Percentiles rank a stretch among this genome's conserved stretches.
Evolutionary conservation across 257 asterid species (phyloP).

Genomic region (Petunia axillaris): DNA sequence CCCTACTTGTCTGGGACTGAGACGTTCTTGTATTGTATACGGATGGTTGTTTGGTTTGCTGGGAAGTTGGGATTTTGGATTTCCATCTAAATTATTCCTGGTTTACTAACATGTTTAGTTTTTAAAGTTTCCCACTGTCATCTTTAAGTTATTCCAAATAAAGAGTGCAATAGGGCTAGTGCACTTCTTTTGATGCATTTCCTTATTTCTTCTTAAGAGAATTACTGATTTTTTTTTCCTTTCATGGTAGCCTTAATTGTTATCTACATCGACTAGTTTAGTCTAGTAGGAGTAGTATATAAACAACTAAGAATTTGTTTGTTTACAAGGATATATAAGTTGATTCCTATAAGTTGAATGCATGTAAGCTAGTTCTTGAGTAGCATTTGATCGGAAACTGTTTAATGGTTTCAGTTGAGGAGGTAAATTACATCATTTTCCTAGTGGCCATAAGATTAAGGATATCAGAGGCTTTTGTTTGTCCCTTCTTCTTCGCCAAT

Average conservation of each 20-base stretch:
- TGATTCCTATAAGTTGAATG: neutral
- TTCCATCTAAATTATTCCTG: neutral
- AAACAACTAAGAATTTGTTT: neutral
- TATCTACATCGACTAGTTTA: neutral
- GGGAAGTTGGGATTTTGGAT: neutral
- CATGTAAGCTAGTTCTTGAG: neutral
- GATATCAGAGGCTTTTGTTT: neutral
- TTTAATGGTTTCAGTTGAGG: neutral
- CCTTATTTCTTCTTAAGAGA: neutral
- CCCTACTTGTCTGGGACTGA: too few relatives aligned
- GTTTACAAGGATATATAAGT: neutral
- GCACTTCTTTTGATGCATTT: neutral
- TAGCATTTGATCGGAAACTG: neutral
- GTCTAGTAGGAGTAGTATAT: neutral
- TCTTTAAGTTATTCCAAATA: neutral
- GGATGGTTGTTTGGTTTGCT: neutral
- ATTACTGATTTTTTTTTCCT: neutral
- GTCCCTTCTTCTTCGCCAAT: neutral
- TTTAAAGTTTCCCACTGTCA: neutral
- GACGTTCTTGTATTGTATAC: too few relatives aligned
- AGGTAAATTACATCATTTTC: neutral
- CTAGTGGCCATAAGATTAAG: neutral
- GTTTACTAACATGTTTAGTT: neutral
- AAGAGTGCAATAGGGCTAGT: neutral
- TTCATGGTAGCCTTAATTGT: neutral